Conservation (phyloP, 768 basidiomycete species). For the Goffeauzyma gilvescens region DNA sequence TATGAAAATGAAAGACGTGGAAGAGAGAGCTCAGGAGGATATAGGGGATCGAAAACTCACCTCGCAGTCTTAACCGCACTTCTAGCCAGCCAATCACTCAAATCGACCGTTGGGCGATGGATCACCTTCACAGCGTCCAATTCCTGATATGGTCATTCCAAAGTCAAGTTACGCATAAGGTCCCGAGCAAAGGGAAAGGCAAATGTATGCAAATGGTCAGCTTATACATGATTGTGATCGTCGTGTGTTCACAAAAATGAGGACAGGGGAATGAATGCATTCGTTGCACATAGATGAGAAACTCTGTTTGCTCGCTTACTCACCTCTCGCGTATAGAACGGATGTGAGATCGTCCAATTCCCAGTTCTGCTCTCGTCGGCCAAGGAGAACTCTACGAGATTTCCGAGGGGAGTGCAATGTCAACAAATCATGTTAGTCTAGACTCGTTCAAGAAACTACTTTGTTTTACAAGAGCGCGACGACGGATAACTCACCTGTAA, state of each 20-base stretch:
- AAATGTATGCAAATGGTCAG: slow-evolving; percentile 3
- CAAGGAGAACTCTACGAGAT: no score
- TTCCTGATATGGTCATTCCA: slow-evolving; percentile 20
- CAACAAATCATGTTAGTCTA: no score
- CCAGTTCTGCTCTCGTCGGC: no score
- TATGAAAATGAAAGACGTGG: slow-evolving; percentile 1
- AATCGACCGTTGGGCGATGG: slow-evolving; percentile 44
- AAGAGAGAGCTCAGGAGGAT: slow-evolving; percentile 3
- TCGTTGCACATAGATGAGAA: no score
- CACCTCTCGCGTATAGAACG: slow-evolving; percentile 50
- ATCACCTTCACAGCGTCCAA: slow-evolving; percentile 43
- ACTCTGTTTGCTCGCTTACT: slow-evolving; percentile 31
- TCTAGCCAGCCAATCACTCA: slow-evolving; percentile 55
- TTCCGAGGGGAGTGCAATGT: no score
- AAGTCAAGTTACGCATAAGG: no score
- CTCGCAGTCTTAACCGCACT: slow-evolving; percentile 40
- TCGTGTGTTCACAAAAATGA: slow-evolving; percentile 18
- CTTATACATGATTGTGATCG: neutral
- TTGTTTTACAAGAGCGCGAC: no score
- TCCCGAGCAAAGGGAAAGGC: no score
- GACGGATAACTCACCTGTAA: no score
- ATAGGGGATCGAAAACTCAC: neutral
- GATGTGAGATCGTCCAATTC: slow-evolving; percentile 74
- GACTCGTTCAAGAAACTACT: no score
- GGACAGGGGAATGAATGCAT: no score